Evolutionary conservation across 2,329 filamentous ascomycete species (phyloP), one percentile per base, ranked within the genome.

Genomic region (Colletotrichum lindemuthianum): DNA sequence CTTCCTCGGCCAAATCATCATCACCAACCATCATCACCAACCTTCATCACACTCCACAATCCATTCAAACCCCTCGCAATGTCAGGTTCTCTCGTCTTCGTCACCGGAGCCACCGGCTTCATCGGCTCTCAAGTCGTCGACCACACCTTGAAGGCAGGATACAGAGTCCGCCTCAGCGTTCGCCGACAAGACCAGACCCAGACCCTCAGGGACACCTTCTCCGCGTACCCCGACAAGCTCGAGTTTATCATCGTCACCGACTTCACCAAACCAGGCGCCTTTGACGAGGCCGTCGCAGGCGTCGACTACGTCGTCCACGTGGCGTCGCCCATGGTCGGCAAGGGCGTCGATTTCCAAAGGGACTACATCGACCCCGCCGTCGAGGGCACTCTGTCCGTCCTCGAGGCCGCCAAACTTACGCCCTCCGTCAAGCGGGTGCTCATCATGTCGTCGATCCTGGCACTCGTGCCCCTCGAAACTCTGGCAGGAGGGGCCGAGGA

Each of bases 51-150:
- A 41, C n/a, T 13, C 10, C 10, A 44, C 16, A n/a, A 16, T 4
- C 6, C 2, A 7, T 40, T 4, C 1, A 33, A 56, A 33, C 10
- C 5, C 24, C 4, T 24, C 24, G 4, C 24, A 24, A 61, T 61
- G 59, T 51, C 59, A 1, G n/a, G 5, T 10, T 44, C 59, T 0
- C 59, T 61, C 33, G 34, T 63, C n/a, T 63, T 63, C 33, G 59
- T 63, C 32, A 59, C 60, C 3, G 55, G 60, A 4, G 60, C 54
- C 34, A 59, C 60, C 4, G 60, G 60, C 48, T 63, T 63, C 40
- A 63, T 63, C 15, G 60, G 60, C 16, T n/a, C 40, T 15, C 40
- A 63, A 2, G 41, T 53, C 2, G 55, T 13, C 1, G 13, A 12
- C 0, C 8, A 33, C 6, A 8, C 34, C 6, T n/a, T 63, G 2